These are phyloP conservation scores for Linnemannia schmuckeri DNA, from an alignment of 192 early-diverging fungal genomes.

Conservation along the genomic window DNA sequence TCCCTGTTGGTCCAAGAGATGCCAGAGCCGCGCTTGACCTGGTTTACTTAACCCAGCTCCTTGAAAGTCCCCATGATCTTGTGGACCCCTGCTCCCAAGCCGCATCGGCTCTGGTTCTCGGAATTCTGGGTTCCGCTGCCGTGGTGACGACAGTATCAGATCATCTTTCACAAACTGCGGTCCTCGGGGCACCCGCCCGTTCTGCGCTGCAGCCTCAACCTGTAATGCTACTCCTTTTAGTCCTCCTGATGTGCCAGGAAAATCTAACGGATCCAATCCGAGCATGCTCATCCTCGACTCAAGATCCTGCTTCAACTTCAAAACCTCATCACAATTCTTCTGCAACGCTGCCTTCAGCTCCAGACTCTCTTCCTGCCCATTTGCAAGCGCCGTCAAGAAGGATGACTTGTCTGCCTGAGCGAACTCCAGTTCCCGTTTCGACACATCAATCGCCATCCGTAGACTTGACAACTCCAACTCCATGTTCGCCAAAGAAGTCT, in stretches of 20 bases:
- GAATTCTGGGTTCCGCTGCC: background rate
- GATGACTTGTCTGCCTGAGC: background rate
- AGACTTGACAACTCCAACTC: background rate
- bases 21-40: background rate
- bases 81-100: background rate
- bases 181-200: background rate
- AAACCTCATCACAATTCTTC: background rate
- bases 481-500: background rate
- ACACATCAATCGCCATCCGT: background rate
- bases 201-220: background rate
- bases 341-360: background rate
- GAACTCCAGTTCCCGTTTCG: background rate
- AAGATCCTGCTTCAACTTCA: background rate
- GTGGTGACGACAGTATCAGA: background rate
- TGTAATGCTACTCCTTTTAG: background rate
- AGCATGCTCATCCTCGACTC: background rate
- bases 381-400: background rate
- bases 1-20: background rate
- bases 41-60: background rate
- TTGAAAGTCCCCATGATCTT: background rate
- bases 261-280: background rate
- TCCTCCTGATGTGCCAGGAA: background rate
- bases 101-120: background rate
- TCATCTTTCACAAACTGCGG: background rate
- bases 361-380: background rate